These are phyloP conservation scores for Heterobasidion occidentale DNA, from an alignment of 1,284 basidiomycete genomes.

Conservation along the genomic window DNA sequence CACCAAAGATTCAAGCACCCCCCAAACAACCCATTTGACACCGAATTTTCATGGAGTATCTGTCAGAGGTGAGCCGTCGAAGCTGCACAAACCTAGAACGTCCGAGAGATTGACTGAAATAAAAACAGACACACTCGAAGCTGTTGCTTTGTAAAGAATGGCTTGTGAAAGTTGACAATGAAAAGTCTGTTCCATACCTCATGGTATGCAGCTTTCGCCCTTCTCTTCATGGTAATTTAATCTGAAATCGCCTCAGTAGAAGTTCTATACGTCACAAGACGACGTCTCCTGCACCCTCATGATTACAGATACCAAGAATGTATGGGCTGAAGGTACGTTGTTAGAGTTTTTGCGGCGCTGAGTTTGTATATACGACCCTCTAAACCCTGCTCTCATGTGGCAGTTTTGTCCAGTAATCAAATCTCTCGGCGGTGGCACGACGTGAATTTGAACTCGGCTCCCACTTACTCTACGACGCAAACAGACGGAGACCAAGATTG, in stretches of 20 bases:
- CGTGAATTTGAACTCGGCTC: conserved; percentile 29
- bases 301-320: conserved; percentile 64
- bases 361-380: background rate
- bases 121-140: conserved; percentile 44
- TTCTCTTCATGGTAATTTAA: background rate
- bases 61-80: no score
- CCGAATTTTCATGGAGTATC: no score
- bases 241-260: conserved; percentile 26
- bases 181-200: conserved; percentile 57
- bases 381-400: conserved; percentile 2
- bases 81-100: no score
- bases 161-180: conserved; percentile 56
- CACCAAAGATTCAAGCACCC: no score
- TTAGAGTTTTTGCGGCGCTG: no score
- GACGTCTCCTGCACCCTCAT: conserved; percentile 52
- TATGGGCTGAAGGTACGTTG: conserved; percentile 64
- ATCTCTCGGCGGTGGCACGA: conserved; percentile 60
- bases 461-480: background rate
- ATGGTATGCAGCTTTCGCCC: conserved; percentile 37
- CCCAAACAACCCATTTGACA: no score
- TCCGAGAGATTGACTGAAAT: no score
- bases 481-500: conserved; percentile 43
- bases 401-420: conserved; percentile 52
- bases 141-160: conserved; percentile 58
- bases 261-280: conserved; percentile 46